Base-by-base conservation (phyloP, 805 yeast genomes). In the Candida manassasensis region DNA sequence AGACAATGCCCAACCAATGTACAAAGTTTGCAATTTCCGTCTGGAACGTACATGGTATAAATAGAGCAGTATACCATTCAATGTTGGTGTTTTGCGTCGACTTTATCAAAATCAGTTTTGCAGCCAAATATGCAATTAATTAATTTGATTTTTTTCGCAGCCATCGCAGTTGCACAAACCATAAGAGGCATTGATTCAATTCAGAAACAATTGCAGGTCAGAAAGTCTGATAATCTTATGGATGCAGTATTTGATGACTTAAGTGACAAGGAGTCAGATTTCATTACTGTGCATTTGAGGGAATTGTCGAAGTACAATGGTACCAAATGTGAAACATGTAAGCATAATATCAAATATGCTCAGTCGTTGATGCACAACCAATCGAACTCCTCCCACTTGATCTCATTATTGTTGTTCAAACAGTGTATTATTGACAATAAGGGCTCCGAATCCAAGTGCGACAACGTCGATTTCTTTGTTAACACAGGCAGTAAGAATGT, bases 381-480 rank as follows among this genome's bases (percentile, higher is more conserved):
- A 19, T 67, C 69, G 3, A 55, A 55, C 4, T 51, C 61, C 31
- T 49, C 53, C 21, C 67, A 63, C 44, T 54, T 65, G 44, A 48
- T 63, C 32, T 50, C 61, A 24, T 53, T 65, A 33, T 44, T 63
- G 27, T 46, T 65, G 19, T 65, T 58, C 48, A 53, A 61, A 41
- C 49, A 62, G 43, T 64, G 70, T 44, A 37, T 63, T 31, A 38
- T 35, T 6, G 26, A 39, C 19, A 55, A 64, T 42, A 54, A 60
- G 17, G 44, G 52, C 13, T 43, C 48, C 16, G 62, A 61, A 33
- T 33, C 49, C 18, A 55, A 50, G 25, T 65, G 71, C 45, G 56
- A 59, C 37, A 53, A 57, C 22, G 45, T 47, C 24, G 69, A 65
- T 40, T 65, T 65, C 39, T 65, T 64, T 41, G 42, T 65, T 37